Percentiles rank a stretch among this genome's conserved stretches.
Evolutionary conservation across 495 filamentous ascomycete genomes (phyloP).

Genomic region (Xanthoparmelia taractica): DNA sequence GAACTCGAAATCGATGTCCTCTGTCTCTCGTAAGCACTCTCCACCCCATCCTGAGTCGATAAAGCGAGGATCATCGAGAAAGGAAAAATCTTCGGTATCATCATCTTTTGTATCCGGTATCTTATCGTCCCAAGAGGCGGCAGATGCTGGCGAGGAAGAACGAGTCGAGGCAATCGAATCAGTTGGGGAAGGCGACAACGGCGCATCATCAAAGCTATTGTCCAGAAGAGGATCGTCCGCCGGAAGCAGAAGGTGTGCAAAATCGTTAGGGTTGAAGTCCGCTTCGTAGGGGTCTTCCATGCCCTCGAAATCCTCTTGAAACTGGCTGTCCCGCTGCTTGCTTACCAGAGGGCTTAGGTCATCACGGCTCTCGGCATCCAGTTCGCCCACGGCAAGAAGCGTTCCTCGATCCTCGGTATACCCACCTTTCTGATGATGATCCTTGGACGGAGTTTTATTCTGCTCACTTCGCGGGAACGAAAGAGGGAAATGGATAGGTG

Average conservation of each 20-base stretch:
- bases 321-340: slow-evolving; percentile 3
- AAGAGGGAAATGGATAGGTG: slow-evolving; percentile 41
- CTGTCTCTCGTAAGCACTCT: slow-evolving; percentile 74
- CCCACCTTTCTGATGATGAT: slow-evolving; percentile 59
- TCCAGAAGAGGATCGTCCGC: slow-evolving; percentile 36
- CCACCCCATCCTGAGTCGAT: slow-evolving; percentile 62
- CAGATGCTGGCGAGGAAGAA: slow-evolving; percentile 14
- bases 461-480: slow-evolving; percentile 26
- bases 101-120: slow-evolving; percentile 40
- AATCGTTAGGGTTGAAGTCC: slow-evolving; percentile 29
- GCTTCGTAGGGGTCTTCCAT: slow-evolving; percentile 22
- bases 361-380: slow-evolving; percentile 13
- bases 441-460: slow-evolving; percentile 34
- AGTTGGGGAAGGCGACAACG: slow-evolving; percentile 10
- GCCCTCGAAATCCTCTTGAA: slow-evolving; percentile 15
- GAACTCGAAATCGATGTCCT: slow-evolving; percentile 99
- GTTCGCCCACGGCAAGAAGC: slow-evolving; percentile 17
- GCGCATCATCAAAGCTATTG: slow-evolving; percentile 31
- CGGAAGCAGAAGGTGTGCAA: slow-evolving; percentile 35
- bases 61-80: slow-evolving; percentile 47
- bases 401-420: slow-evolving; percentile 32
- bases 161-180: not conserved
- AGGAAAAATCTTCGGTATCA: slow-evolving; percentile 41
- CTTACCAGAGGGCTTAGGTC: slow-evolving; percentile 8
- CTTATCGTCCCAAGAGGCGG: slow-evolving; percentile 22